Base-by-base conservation (phyloP, 768 basidiomycete genomes). In the Udeniomyces megalosporus region DNA sequence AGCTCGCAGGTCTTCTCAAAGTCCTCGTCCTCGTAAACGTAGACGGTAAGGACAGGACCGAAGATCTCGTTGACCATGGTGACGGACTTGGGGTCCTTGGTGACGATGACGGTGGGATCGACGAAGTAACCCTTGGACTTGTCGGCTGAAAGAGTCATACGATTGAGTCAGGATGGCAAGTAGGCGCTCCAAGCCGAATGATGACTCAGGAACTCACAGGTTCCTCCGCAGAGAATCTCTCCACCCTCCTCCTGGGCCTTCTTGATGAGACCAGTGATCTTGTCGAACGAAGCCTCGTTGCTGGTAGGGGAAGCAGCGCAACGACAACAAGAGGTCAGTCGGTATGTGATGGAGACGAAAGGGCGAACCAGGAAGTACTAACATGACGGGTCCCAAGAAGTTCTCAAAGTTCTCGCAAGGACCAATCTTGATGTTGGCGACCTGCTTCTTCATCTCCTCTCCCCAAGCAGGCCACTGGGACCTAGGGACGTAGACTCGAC, bases 331-430 rank as follows among this genome's bases (percentile, higher is more conserved):
- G 12, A 22, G 20, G 55, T 57, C 55, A 12, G 45, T 28, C 42
- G 8, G 26, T 24, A 22, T n/a, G 17, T 20, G 7, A n/a, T 57
- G 7, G n/a, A 44, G 8, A 1, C 44, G 7, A 24, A n/a, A 47
- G 1, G 0, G 6, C 38, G 38, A 45, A n/a, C n/a, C n/a, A 22
- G 24, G 44, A 48, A 52, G 32, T 22, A 73, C 77, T 61, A 69
- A 90, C 88, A 97, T 97, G 62, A 99, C 93, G 62, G 95, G 92
- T 5, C 95, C 95, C 80, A 95, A 82, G 72, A 93, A 99, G 77
- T 87, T 84, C 44, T 75, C 70, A 75, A 85, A 90, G 57, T 90
- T 84, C 54, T 79, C 78, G 22, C 81, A 81, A 20, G 80, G 72
- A 2, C 95, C 95, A 61, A 93, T 81, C 70, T 81, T 87, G 74